A percentile compares a stretch with the other conserved stretches of the same genome.
These are phyloP conservation scores for Arctium lappa DNA, from an alignment of 129 eudicot species.

Conservation along the genomic window DNA sequence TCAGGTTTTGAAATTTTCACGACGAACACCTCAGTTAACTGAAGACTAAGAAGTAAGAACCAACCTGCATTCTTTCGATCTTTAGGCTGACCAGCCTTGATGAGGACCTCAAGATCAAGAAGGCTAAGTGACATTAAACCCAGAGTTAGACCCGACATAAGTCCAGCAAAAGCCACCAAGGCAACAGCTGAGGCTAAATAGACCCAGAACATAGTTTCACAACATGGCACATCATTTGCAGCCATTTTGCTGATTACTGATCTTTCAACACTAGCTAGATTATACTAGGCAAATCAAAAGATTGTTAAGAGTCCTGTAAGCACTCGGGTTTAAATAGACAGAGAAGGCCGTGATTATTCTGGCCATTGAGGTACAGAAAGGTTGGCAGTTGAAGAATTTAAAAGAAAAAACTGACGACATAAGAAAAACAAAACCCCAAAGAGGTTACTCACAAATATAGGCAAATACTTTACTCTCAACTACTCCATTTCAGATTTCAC, in stretches of 20 bases:
- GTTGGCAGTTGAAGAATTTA: background rate
- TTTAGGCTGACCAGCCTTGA: slow-evolving; percentile 65
- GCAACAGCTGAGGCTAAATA: slow-evolving; percentile 47
- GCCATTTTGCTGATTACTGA: slow-evolving; percentile 44
- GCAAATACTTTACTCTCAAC: slow-evolving; percentile 11
- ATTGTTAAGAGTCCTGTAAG: background rate
- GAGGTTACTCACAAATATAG: background rate
- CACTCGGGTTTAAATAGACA: slow-evolving; percentile 24
- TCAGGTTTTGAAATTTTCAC: background rate
- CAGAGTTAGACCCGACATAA: slow-evolving; percentile 76
- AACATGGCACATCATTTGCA: slow-evolving; percentile 83
- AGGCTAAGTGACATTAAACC: slow-evolving; percentile 87
- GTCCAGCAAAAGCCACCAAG: slow-evolving; percentile 70
- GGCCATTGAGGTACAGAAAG: slow-evolving; percentile 15
- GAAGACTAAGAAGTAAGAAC: background rate
- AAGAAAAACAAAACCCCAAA: background rate
- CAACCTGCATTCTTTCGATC: slow-evolving; percentile 74
- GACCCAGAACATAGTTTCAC: slow-evolving; percentile 84
- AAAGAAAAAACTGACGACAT: background rate
- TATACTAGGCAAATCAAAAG: background rate
- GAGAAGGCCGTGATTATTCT: background rate
- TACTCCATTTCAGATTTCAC: slow-evolving; percentile 22
- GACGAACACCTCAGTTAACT: background rate
- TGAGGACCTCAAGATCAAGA: slow-evolving; percentile 77
- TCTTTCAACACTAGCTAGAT: background rate